phyloP scores from a whole-genome alignment of 371 early-diverging fungal genomes.

The Mucor racemosus region DNA sequence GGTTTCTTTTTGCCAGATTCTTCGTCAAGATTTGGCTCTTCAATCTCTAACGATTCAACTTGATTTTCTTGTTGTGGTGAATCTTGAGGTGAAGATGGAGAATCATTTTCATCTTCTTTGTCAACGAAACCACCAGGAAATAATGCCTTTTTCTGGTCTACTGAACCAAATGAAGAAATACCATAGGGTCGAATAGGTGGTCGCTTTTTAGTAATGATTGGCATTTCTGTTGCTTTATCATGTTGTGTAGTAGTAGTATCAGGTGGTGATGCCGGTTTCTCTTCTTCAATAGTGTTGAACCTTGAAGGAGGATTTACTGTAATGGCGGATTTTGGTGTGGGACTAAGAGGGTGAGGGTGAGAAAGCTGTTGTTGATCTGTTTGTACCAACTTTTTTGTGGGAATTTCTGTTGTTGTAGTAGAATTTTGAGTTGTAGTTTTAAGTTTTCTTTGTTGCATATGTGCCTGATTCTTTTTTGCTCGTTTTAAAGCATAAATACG shows the following conservation, averaged over 20 bases:
- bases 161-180: constrained; percentile 31
- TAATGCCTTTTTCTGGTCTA: constrained; percentile 14
- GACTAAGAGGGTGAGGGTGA: background rate
- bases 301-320: background rate
- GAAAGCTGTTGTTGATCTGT: background rate
- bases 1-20: background rate
- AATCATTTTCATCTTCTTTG: background rate
- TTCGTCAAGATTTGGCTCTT: background rate
- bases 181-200: constrained; percentile 30
- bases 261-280: background rate
- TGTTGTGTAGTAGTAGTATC: background rate
- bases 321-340: background rate
- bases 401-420: background rate
- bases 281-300: background rate
- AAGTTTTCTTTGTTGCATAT: background rate
- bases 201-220: constrained; percentile 10
- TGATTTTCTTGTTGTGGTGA: constrained; percentile 1
- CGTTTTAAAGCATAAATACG: constrained; percentile 43
- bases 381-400: background rate
- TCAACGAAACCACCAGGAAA: constrained; percentile 7
- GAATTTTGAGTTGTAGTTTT: background rate
- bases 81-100: background rate
- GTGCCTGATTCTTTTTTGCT: constrained; percentile 8
- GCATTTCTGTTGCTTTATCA: background rate
- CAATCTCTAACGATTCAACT: background rate